phyloP scores from a whole-genome alignment of 2,329 filamentous ascomycete species.

The Colletotrichum sp. region DNA sequence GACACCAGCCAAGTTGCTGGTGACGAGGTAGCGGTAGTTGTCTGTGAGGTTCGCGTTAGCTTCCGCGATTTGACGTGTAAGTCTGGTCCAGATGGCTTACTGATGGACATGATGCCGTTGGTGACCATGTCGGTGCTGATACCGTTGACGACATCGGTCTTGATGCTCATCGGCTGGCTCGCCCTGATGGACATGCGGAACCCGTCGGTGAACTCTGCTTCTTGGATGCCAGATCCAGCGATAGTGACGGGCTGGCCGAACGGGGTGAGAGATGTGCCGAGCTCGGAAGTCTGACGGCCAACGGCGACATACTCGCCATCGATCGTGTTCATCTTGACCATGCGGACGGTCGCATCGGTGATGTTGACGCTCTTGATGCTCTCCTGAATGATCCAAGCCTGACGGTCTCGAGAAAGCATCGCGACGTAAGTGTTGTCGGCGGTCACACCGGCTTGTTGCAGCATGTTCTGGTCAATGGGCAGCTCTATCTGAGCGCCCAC shows the following conservation, averaged over 20 bases:
- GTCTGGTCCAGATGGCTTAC: background rate
- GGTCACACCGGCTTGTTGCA: slow-evolving; percentile 22
- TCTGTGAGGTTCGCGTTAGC: background rate
- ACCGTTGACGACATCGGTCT: slow-evolving; percentile 25
- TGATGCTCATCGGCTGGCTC: slow-evolving; percentile 25
- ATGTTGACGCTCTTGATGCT: slow-evolving; percentile 24
- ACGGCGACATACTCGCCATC: slow-evolving; percentile 26
- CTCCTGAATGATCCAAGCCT: slow-evolving; percentile 26
- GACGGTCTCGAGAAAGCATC: slow-evolving; percentile 23
- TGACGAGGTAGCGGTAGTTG: slow-evolving; percentile 26
- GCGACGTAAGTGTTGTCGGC: slow-evolving; percentile 25
- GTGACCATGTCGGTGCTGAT: slow-evolving; percentile 25
- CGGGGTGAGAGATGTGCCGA: slow-evolving; percentile 21
- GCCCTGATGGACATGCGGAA: slow-evolving; percentile 26
- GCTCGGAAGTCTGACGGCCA: slow-evolving; percentile 24
- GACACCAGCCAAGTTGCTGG: slow-evolving; percentile 24
- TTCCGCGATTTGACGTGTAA: background rate
- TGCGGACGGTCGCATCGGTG: slow-evolving; percentile 24
- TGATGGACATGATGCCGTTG: slow-evolving; percentile 22
- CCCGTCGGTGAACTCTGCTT: slow-evolving; percentile 25
- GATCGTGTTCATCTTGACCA: slow-evolving; percentile 24
- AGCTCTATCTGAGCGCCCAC: slow-evolving; percentile 25
- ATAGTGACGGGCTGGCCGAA: slow-evolving; percentile 24
- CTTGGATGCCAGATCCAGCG: slow-evolving; percentile 24
- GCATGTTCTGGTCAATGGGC: slow-evolving; percentile 22